These are phyloP conservation scores for Seiridium unicorne DNA, from an alignment of 2,329 filamentous ascomycete genomes.

Conservation along the genomic window DNA sequence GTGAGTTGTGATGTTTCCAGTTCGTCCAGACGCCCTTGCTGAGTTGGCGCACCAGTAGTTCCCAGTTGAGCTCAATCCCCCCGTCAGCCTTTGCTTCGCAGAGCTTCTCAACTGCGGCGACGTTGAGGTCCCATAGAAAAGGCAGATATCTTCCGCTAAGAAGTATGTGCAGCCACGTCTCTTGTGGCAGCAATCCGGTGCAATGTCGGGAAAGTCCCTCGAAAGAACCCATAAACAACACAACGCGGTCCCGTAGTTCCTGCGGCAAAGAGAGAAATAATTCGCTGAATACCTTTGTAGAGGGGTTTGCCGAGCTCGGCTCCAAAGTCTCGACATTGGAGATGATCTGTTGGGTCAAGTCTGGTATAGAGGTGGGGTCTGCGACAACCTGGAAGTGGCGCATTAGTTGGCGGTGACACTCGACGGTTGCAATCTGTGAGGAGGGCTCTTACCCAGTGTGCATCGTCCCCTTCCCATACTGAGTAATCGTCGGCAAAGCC, in stretches of 20 bases:
- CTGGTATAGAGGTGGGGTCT: background rate
- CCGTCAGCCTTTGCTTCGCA: background rate
- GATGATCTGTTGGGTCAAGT: constrained; percentile 11
- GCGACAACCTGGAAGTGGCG: background rate
- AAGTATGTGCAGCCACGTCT: constrained; percentile 17
- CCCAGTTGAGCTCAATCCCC: constrained; percentile 15
- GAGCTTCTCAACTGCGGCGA: constrained; percentile 3
- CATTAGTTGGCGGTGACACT: background rate
- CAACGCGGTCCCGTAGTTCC: constrained; percentile 11
- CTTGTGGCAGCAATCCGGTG: constrained; percentile 15
- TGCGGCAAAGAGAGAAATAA: constrained; percentile 12
- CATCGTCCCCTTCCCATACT: background rate
- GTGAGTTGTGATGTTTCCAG: constrained; percentile 8
- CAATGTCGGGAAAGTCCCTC: constrained; percentile 10
- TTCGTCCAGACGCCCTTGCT: constrained; percentile 12
- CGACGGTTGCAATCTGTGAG: background rate
- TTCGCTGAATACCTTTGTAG: constrained; percentile 6
- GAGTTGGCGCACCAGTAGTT: constrained; percentile 16
- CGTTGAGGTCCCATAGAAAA: constrained; percentile 16
- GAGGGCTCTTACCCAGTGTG: constrained; percentile 5
- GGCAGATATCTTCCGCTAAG: constrained; percentile 12
- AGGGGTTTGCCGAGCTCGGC: background rate
- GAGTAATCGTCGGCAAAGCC: background rate
- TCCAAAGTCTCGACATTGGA: constrained; percentile 9
- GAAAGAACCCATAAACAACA: constrained; percentile 1